phyloP scores from a whole-genome alignment of 768 basidiomycete species.

The Sarcodon sp. region DNA sequence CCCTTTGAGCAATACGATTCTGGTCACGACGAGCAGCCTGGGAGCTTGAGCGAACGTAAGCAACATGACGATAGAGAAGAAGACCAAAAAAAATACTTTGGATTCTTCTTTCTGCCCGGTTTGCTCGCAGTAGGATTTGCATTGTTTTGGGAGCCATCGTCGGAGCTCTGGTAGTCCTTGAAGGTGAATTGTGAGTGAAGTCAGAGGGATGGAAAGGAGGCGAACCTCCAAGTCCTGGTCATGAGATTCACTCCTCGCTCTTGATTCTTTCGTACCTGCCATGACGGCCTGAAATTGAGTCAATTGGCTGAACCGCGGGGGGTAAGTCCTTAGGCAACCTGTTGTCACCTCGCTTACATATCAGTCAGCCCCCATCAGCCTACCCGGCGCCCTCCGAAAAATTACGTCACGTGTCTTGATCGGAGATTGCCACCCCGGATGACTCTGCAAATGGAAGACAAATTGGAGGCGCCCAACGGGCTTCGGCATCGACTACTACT shows the following conservation, averaged over 20 bases:
- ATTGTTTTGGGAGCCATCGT: conserved; percentile 34
- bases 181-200: conserved; percentile 5
- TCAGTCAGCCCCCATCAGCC: no score
- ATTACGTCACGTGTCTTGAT: no score
- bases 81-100: conserved; percentile 42
- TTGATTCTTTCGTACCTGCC: not conserved
- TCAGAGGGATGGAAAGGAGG: conserved; percentile 5
- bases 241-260: not conserved
- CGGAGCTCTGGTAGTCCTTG: conserved; percentile 40
- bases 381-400: no score
- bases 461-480: no score
- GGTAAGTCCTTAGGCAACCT: no score
- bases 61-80: conserved; percentile 14
- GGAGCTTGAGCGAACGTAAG: conserved; percentile 38
- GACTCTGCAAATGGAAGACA: no score
- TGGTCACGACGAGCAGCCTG: conserved; percentile 83
- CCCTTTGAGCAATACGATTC: conserved; percentile 86
- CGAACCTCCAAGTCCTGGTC: not conserved
- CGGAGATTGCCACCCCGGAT: no score
- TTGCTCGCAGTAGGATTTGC: conserved; percentile 22
- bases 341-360: no score
- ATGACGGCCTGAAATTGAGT: not conserved
- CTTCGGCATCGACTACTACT: no score
- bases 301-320: no score
- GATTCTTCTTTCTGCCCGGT: conserved; percentile 83